These are phyloP conservation scores for Tetracentron sinense DNA, from an alignment of 164 flowering plant species.

Conservation along the genomic window DNA sequence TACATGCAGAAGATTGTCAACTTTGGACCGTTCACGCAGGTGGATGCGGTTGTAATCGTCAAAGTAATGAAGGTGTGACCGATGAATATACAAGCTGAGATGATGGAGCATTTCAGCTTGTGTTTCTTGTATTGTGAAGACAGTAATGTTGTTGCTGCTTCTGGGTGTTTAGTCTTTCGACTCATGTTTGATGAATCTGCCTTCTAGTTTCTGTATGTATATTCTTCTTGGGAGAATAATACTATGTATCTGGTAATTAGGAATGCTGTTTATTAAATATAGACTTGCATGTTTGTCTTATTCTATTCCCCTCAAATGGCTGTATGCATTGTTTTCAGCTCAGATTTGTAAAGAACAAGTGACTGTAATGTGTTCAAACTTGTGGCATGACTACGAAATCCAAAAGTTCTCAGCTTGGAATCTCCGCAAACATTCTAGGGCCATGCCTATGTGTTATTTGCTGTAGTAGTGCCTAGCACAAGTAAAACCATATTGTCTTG, in stretches of 20 bases:
- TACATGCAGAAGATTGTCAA: background rate
- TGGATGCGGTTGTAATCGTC: background rate
- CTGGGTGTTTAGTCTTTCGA: background rate
- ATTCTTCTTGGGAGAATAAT: background rate
- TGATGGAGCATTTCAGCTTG: background rate
- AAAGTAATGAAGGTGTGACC: background rate
- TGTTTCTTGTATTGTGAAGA: background rate
- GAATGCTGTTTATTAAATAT: background rate
- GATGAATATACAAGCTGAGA: background rate
- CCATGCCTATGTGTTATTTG: too few relatives aligned
- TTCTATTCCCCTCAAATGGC: too few relatives aligned
- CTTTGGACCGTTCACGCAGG: background rate
- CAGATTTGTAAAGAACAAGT: too few relatives aligned
- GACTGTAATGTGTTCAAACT: too few relatives aligned
- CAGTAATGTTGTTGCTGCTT: background rate
- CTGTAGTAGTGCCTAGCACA: too few relatives aligned
- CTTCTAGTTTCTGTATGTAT: background rate
- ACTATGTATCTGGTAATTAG: background rate
- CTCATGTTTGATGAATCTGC: background rate
- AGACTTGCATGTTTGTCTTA: too few relatives aligned
- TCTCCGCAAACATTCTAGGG: too few relatives aligned
- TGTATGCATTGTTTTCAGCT: too few relatives aligned
- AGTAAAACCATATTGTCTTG: too few relatives aligned
- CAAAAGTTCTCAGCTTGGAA: too few relatives aligned
- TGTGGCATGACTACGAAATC: too few relatives aligned